Base-by-base conservation (phyloP, 2,329 filamentous ascomycete species). In the Stemphylium vesicarium region DNA sequence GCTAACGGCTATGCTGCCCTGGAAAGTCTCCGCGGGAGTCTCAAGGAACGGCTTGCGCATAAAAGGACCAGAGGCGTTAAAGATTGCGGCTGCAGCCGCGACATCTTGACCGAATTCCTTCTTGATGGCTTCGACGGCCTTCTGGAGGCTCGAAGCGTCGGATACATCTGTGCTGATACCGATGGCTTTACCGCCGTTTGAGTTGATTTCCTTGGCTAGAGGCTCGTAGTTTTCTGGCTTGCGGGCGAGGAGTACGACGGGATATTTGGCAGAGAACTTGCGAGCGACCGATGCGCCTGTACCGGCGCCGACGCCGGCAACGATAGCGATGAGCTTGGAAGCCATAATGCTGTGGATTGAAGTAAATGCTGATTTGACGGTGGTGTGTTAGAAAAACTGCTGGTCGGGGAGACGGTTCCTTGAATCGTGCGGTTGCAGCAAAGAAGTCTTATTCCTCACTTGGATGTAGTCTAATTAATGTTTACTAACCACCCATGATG, bases 171-270 rank as follows among this genome's bases (percentile, higher is more conserved):
- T 83, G 4, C 83, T 81, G 65, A 94, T 84, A 12, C 90, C 89
- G 11, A 92, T 77, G 1, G 90, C 91, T 42, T 84, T 81, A 2
- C 91, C 90, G 10, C 90, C 90, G 0, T 77, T 73, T 4, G 77
- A 72, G 52, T 86, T 86, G 76, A 95, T 92, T 63, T 91, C 88
- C 2, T 82, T 71, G 6, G 90, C 87, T 2, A 91, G 81, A n/a
- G 80, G 77, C 51, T 85, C 80, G 75, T 87, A 91, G 73, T 82
- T 90, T 37, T 85, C 81, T 0, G 86, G 81, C 13, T 80, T 85
- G 44, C 90, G 87, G 11, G 90, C 86, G n/a, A 94, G 83, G 1
- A 94, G 80, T 1, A 90, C 88, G 1, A 94, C 88, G 0, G 89
- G 85, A 69, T 94, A 95, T 8, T 82, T 68, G 57, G 85, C 69